Evolutionary conservation across 139 green algal species (phyloP).

Genomic region (Penium margaritaceum): DNA sequence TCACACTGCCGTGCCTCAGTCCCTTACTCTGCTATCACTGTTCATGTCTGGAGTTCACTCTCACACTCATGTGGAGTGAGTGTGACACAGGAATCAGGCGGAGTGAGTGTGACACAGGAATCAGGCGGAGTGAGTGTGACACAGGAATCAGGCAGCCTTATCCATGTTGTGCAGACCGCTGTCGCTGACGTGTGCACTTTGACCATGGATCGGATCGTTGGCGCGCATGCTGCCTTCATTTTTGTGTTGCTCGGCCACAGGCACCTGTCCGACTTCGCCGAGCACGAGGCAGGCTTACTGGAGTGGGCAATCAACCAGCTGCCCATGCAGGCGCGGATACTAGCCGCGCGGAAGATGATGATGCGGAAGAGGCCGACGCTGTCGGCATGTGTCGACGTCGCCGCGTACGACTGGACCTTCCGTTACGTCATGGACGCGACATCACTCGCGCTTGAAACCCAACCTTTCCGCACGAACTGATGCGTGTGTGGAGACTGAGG

Average conservation of each 20-base stretch:
- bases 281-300: neutral
- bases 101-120: too few relatives aligned
- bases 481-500: too few relatives aligned
- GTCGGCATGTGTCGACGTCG: neutral
- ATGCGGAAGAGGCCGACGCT: neutral
- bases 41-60: too few relatives aligned
- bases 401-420: neutral
- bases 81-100: too few relatives aligned
- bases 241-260: neutral
- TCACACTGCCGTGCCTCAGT: too few relatives aligned
- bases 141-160: too few relatives aligned
- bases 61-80: too few relatives aligned
- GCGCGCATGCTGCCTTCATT: neutral
- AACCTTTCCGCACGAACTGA: too few relatives aligned
- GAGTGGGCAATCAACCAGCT: constrained; percentile 12
- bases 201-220: too few relatives aligned
- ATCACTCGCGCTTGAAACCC: too few relatives aligned
- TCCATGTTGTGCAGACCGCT: neutral
- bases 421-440: neutral
- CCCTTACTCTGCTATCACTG: too few relatives aligned
- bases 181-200: neutral
- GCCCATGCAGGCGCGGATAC: neutral
- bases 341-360: neutral
- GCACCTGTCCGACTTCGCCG: neutral
- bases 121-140: too few relatives aligned